Evolutionary conservation across 192 early-diverging fungal species (phyloP), one percentile per base, ranked within the genome.

Genomic region (Rhizophagus prolifer): DNA sequence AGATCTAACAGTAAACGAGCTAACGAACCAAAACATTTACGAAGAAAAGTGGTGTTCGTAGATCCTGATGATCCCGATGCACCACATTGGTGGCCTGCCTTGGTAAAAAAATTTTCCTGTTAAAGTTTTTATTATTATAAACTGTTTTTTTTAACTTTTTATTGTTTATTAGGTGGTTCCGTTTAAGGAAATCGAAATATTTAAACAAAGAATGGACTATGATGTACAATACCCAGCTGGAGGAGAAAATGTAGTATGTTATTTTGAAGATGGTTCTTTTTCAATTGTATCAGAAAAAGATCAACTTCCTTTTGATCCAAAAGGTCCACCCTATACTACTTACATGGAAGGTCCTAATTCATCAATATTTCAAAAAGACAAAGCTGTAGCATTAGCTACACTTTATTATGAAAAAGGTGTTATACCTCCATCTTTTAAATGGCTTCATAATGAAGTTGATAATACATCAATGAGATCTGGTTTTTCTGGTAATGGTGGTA

Each of bases 251-350:
- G 81, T 90, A 31, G 88, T 90, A 14, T 87, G 86, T 75, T 90
- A 90, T 75, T 90, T 90, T 80, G 88, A 90, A 79, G 88, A 90
- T 60, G 88, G 79, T 16, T 89, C 87, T 6, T 90, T 77, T 70
- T 78, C 76, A 4, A 73, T 62, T 26, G 76, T 78, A 41, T 25
- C 76, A 10, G 76, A 78, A 71, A 58, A 70, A 58, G 76, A 58
- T 59, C 70, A 46, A 41, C 12, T n/a, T 14, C 67, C 76, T 16
- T 78, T 78, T 61, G 76, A 78, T 21, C 66, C 76, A 38, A 31
- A 58, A 8, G 12, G 19, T 61, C 12, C 6, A 19, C 76, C 76
- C 16, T 78, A 86, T 50, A 88, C 81, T 59, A 79, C 72, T 2
- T 88, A 88, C 59, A 68, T 83, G 10, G 28, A 80, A 70, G 86